Conservation (phyloP, 495 filamentous ascomycete genomes). For the Geopyxis carbonaria region DNA sequence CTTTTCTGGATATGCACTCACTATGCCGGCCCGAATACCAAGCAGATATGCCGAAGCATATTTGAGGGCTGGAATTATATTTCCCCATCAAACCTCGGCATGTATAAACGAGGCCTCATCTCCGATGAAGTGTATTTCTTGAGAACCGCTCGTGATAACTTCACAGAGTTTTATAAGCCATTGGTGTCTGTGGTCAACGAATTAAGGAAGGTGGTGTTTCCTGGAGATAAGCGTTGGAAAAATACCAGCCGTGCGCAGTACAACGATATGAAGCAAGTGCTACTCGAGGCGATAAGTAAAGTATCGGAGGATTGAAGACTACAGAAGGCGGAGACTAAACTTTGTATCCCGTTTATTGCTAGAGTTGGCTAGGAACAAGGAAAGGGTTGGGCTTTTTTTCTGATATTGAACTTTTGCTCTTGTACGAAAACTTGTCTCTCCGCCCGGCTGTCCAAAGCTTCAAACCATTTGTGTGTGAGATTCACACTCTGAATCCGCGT, state of each 20-base stretch:
- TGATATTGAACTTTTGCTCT: no score
- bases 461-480: no score
- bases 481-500: no score
- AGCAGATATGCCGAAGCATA: no score
- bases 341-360: no score
- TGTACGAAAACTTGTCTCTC: no score
- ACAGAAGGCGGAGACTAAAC: no score
- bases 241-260: neutral
- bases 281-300: neutral
- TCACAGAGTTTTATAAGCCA: neutral
- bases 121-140: neutral
- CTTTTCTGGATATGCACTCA: conserved; percentile 25
- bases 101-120: neutral
- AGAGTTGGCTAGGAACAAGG: no score
- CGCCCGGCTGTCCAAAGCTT: no score
- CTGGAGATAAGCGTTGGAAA: neutral
- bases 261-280: neutral
- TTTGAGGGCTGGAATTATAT: neutral
- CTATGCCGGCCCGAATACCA: conserved; percentile 5
- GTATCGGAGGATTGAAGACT: no score
- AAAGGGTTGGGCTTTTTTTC: no score
- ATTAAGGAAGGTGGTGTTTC: neutral
- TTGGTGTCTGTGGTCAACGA: neutral
- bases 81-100: neutral
- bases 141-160: neutral